Base-by-base conservation (phyloP, 2,329 filamentous ascomycete genomes). In the Ophidiomyces ophidiicola region DNA sequence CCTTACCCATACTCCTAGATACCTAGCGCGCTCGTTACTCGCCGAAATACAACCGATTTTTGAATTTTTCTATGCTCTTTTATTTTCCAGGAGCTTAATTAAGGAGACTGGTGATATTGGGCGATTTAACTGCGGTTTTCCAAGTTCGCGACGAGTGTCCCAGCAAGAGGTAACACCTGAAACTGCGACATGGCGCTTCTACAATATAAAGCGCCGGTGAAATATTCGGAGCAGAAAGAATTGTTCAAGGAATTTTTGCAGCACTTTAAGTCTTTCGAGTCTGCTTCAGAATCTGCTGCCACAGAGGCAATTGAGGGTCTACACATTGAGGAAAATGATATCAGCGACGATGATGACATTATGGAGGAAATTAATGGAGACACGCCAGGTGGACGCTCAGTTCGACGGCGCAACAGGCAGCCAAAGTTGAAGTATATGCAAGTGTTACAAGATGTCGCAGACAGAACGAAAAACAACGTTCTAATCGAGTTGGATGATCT, bases 401-500 rank as follows among this genome's bases (percentile, higher is more conserved):
- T 71, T 33, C 69, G 63, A 56, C 66, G 66, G 49, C 65, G 59
- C 47, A 63, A 63, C 50, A 64, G 61, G 51, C 60, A 69, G 51
- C 78, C 78, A 26, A 84, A 80, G 57, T 68, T 80, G 59, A 96
- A 96, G 64, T 98, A 98, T 64, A 80, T 82, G 70, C 74, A 84
- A 39, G 70, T 88, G 56, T 68, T 98, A 54, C 87, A 94, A 58
- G 76, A 88, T 53, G 72, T 98, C 8, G 81, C 88, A 42, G 81
- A 98, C 57, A 75, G 90, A 48, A 71, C 76, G 48, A 68, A 73
- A 42, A 74, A 82, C 47, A 82, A 94, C 56, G 72, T 96, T 38
- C 67, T 82, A 40, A 79, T 98, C 54, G 87, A 96, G 50, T 66
- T 98, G 45, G 87, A 96, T 59, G 92, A 98, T 55, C 54, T 98